Evolutionary conservation across 164 flowering plant species (phyloP).

Genomic region (Aristolochia fimbriata): DNA sequence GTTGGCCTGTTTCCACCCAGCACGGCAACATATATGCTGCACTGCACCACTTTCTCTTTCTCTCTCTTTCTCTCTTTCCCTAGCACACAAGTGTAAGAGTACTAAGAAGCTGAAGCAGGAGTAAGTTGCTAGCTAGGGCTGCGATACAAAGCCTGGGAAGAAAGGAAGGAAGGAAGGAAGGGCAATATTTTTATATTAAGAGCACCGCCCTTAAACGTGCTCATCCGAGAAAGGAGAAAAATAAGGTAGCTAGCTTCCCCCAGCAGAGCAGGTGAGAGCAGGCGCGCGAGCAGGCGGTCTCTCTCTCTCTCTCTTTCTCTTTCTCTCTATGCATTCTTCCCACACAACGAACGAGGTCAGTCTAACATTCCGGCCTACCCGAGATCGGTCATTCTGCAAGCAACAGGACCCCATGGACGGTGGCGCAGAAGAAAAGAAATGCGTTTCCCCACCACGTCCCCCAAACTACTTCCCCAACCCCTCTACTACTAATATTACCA

Average conservation of each 20-base stretch:
- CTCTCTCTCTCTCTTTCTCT: too few relatives aligned
- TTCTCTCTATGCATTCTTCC: too few relatives aligned
- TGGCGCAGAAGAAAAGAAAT: constrained; percentile 3
- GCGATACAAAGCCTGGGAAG: too few relatives aligned
- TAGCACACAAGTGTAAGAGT: too few relatives aligned
- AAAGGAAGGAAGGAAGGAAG: constrained; percentile 1
- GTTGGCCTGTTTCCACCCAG: neutral
- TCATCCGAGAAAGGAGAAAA: constrained; percentile 1
- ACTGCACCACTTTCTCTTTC: neutral
- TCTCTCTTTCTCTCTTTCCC: neutral
- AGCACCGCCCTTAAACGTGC: constrained; percentile 24
- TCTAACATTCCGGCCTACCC: too few relatives aligned
- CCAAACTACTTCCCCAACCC: neutral
- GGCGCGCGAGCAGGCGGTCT: too few relatives aligned
- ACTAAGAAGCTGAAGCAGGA: too few relatives aligned
- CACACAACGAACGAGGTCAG: constrained; percentile 6
- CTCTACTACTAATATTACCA: constrained; percentile 8
- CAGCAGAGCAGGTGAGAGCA: too few relatives aligned
- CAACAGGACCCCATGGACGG: constrained; percentile 5
- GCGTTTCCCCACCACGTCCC: neutral
- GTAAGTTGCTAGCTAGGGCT: too few relatives aligned
- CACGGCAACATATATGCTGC: neutral
- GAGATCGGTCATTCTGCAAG: too few relatives aligned
- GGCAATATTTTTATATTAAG: constrained; percentile 8
- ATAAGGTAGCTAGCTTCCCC: too few relatives aligned